Base-by-base conservation (phyloP, 495 filamentous ascomycete species). In the Cairneyella variabilis region DNA sequence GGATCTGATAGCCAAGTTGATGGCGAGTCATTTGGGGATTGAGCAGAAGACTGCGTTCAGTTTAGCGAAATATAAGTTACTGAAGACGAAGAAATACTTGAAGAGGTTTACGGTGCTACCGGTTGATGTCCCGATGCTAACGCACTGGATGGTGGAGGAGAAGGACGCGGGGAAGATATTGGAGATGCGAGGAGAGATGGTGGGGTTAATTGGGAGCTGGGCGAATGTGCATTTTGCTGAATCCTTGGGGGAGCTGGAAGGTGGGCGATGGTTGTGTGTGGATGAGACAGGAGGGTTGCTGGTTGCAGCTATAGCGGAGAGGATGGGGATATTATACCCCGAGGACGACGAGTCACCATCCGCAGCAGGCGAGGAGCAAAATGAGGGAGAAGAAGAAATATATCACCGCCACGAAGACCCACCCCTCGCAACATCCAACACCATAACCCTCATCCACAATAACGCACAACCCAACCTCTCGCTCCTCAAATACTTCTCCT, bases 11-110 rank as follows among this genome's bases (percentile, higher is more conserved):
- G 83, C 85, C 30, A 93, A 89, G 66, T 77, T 98, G 2, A 70
- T 98, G 64, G 75, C 86, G 17, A 90, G 88, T 12, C 93, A 98
- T 69, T 79, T 83, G 3, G 88, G 85, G 0, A 71, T 97, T 23
- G 90, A 95, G 56, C 86, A 98, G 72, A 98, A 97, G 73, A 97
- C 93, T 0, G 79, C 85, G 2, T 98, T 95, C 67, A 90, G 88
- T 5, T 71, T 96, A 17, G 90, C 91, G 20, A 98, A 98, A 66
- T 98, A 98, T 64, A 95, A 90, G 41, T 72, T 97, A 14, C 79
- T 93, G 18, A 98, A 98, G 74, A 84, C 85, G 36, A 92, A 84
- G 66, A 98, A 98, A 71, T 97, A 95, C 63, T 78, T 96, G 55
- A 81, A 83, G 55, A 74, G 90, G 17, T 97, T 98, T 56, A 91